A percentile compares a stretch with the other conserved stretches of the same genome.
phyloP scores from a whole-genome alignment of 169 alveolate genomes.

The Plasmodium cynomolgi region DNA sequence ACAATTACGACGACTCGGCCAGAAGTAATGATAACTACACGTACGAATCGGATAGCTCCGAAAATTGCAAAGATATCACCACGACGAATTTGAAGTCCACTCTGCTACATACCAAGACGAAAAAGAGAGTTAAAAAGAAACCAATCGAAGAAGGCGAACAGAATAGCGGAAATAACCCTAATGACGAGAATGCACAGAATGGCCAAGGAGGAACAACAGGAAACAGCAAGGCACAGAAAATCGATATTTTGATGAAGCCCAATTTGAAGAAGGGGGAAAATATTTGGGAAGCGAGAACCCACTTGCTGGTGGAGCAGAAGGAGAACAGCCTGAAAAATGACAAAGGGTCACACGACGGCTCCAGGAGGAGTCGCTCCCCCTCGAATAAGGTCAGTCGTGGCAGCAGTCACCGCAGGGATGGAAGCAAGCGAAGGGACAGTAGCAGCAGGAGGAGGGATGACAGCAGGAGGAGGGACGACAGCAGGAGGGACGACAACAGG shows the following conservation, averaged over 20 bases:
- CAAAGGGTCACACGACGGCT: constrained; percentile 21
- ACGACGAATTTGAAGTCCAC: constrained; percentile 70
- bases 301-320: constrained; percentile 39
- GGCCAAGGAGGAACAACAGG: constrained; percentile 2
- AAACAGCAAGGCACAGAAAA: constrained; percentile 20
- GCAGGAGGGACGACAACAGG: constrained; percentile 15
- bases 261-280: constrained; percentile 73
- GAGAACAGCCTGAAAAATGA: constrained; percentile 32
- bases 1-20: constrained; percentile 2
- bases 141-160: constrained; percentile 10
- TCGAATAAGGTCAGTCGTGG: constrained; percentile 36
- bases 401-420: constrained; percentile 43
- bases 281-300: constrained; percentile 74
- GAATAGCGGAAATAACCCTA: background rate
- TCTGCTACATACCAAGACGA: constrained; percentile 35
- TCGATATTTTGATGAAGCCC: constrained; percentile 47
- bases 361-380: constrained; percentile 44
- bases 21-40: constrained; percentile 38
- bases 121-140: constrained; percentile 55
- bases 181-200: constrained; percentile 3
- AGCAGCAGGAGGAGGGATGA: constrained; percentile 14
- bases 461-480: constrained; percentile 1
- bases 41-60: constrained; percentile 33
- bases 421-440: constrained; percentile 18
- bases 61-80: constrained; percentile 66